Evolutionary conservation across 129 eudicot genomes (phyloP), one percentile per base, ranked within the genome.

Genomic region (Arctium lappa): DNA sequence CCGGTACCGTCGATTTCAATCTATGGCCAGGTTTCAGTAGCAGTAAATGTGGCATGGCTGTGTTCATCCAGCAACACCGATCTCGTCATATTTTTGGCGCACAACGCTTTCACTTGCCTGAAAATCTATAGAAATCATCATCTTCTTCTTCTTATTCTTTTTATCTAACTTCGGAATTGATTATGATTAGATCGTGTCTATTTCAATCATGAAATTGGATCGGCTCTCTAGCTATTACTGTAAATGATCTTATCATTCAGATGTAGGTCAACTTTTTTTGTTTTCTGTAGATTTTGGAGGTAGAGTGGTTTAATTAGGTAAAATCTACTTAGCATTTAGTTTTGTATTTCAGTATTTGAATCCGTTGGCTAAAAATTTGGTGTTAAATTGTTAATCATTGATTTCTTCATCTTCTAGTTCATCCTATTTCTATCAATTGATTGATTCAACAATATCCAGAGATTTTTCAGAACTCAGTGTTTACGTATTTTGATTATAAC

Each of bases 21-120:
- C 72, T 95, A 7, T 95, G 98, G 98, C 91, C 90, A 31, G 87
- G 88, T 18, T 95, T 95, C 82, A 91, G 56, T 34, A 75, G 86
- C 76, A 46, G 70, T 79, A 93, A 91, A 89, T 92, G 95, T 76
- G 92, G 97, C 9, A 34, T 95, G 1, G 92, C 84, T 2, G 78
- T 93, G 70, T 92, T 95, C 38, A 85, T 88, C 13, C 91, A 93
- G 66, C 89, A 73, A 86, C 85, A 81, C 33, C 86, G 86, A 8
- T 62, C 93, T 10, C 97, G 80, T 73, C 98, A 84, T 36, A 87
- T 94, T 1, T 87, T 87, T 33, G 98, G 97, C 33, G 87, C 91
- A 2, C 98, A 94, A 72, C 89, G 83, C 37, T 73, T 94, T 73
- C 88, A 88, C 30, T 79, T 94, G 70, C 97, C 97, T 6, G 79